Percentiles rank a stretch among this genome's conserved stretches.
Conservation (phyloP, 371 early-diverging fungal genomes). For the Basidiobolus meristosporus region DNA sequence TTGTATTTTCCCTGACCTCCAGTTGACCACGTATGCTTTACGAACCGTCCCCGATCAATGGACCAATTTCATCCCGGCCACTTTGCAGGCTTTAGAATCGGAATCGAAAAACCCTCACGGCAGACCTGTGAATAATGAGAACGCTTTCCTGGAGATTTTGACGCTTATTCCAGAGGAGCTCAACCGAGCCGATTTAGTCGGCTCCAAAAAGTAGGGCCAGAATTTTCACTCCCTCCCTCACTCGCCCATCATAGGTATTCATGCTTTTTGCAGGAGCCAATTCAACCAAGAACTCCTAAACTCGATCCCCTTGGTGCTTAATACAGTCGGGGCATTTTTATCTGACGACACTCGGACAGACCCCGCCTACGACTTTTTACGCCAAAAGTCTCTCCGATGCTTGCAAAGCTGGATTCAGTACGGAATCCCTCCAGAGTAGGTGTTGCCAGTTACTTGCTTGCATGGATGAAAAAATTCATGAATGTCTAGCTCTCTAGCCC, state of each 20-base stretch:
- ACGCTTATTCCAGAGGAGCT: slow-evolving; percentile 65
- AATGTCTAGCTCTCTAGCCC: slow-evolving; percentile 8
- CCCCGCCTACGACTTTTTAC: slow-evolving; percentile 4
- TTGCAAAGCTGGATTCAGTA: slow-evolving; percentile 44
- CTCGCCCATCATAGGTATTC: slow-evolving; percentile 3
- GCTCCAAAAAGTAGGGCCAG: slow-evolving; percentile 18
- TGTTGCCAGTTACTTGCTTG: neutral
- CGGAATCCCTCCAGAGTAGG: slow-evolving; percentile 30
- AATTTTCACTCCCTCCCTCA: slow-evolving; percentile 5
- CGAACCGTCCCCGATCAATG: slow-evolving; percentile 36
- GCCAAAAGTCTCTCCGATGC: slow-evolving; percentile 24
- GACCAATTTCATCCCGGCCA: slow-evolving; percentile 29
- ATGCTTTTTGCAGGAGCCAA: slow-evolving; percentile 9
- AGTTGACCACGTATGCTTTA: slow-evolving; percentile 47
- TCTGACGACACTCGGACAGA: slow-evolving; percentile 6
- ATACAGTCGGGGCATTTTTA: slow-evolving; percentile 12
- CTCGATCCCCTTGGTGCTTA: slow-evolving; percentile 19
- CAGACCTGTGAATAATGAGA: slow-evolving; percentile 10
- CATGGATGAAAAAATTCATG: neutral
- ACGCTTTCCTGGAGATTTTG: slow-evolving; percentile 42
- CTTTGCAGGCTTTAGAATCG: slow-evolving; percentile 20
- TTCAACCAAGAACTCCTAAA: slow-evolving; percentile 21
- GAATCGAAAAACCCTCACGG: slow-evolving; percentile 13
- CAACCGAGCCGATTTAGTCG: slow-evolving; percentile 26
- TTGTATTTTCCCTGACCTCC: neutral